Evolutionary conservation across 768 basidiomycete genomes (phyloP), one percentile per base, ranked within the genome.

Genomic region (Lactifluus volemus): DNA sequence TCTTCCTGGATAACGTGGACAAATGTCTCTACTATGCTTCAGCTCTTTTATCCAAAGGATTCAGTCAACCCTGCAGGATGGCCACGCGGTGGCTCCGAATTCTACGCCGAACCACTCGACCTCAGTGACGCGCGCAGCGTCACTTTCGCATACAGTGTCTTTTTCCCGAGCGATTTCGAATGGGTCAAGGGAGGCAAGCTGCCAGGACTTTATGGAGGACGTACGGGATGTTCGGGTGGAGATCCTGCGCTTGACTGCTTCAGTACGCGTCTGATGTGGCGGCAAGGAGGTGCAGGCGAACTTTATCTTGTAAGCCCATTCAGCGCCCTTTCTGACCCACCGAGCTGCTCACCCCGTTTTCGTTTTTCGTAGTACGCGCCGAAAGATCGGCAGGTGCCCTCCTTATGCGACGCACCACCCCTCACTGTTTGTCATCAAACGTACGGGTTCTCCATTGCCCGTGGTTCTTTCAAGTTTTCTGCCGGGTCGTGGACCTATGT

Each of bases 251-350:
- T 75, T 39, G 76, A 79, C 48, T 95, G 92, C 67, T 95, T 90
- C 69, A 90, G 88, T 68, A 92, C 91, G 6, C 74, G 92, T 30
- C 59, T 94, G 65, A 94, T 95, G 92, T 94, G 88, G 86, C 77
- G 88, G 42, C 67, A 70, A 12, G 73, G 73, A 0, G 91, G 92
- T 4, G 71, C 70, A 0, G 92, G 91, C 4, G 92, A 94, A 68
- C 73, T 90, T 30, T 92, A 91, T 67, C 75, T 88, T 61, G 86
- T 88, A 67, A 49, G 25, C 2, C 25, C 25, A 34, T 21, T 9
- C 25, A 36, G 5, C 15, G 14, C 8, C 55, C 30, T 29, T 52
- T 8, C 29, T 32, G 41, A 12, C 19, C 3, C 30, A 36, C 25
- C 25, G 25, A 11, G 15, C 42, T 25, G 15, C 42, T 25, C 39